Base-by-base conservation (phyloP, 2,329 filamentous ascomycete genomes). In the Domatiomyces catenatus region DNA sequence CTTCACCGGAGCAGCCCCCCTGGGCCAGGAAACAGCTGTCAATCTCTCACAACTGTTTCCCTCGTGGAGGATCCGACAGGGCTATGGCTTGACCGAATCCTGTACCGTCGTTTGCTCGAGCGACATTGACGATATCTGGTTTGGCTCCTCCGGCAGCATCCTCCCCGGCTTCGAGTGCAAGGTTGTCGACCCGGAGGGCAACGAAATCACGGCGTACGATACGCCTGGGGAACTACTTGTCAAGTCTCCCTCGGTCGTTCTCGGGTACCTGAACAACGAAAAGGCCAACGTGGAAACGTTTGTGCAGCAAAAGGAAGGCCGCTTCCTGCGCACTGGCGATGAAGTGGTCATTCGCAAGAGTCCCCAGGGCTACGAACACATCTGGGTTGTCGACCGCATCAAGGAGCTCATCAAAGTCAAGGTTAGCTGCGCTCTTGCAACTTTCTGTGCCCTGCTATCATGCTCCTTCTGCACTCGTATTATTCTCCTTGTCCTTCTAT, bases 231-330 rank as follows among this genome's bases (percentile, higher is more conserved):
- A 95, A 66, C 75, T 95, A 12, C 73, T 86, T 17, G 76, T 94
- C 19, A 84, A 86, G 63, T 79, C 79, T 0, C 88, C 87, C 0
- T 81, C 81, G 1, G 77, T 93, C 1, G 80, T 84, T 0, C 67
- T 94, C 0, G 89, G 89, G 1, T 95, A 95, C 59, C 69, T 94
- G 49, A 84, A 93, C 68, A 94, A 94, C 61, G 80, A 84, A 44
- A 82, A 84, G 61, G 87, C 89, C 2, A 93, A 81, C 18, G 73
- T 76, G 48, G 86, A 93, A 63, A 92, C 88, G 0, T 95, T 87
- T 60, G 56, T 60, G 5, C 81, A 88, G 56, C 73, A 74, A n/a
- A 63, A 68, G 12, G 80, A 80, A 8, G 60, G 60, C 8, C 68
- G 80, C 55, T 92, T 86, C 79, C 79, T 94, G 74, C 77, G 77